Base-by-base conservation (phyloP, 1,284 basidiomycete genomes). In the Pseudozyma pruni region DNA sequence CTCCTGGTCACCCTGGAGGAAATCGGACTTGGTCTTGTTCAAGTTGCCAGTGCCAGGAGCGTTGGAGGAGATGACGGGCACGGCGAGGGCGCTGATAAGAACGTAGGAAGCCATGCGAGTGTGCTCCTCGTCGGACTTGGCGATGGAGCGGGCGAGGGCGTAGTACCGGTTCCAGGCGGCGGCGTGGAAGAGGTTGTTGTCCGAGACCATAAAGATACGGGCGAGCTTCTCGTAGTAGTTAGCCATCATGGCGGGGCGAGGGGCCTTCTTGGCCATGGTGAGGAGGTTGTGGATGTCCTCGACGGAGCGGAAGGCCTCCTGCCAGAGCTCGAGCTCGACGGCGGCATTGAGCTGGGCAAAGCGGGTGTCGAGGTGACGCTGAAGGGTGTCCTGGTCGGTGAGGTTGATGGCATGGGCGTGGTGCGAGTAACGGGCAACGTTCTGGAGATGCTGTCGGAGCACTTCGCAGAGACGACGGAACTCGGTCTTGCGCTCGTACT, bases 171-270 rank as follows among this genome's bases (percentile, higher is more conserved):
- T 90, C 93, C 94, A 98, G 0, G 96, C 93, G 19, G 95, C 94
- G 55, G 96, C 95, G 83, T 98, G 95, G 85, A 95, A 98, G 35
- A 99, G 86, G 14, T 92, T 89, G 82, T 94, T 95, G 61, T 85
- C 81, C 5, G 91, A 92, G 72, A 92, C 94, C 68, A 85, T 85
- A 82, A 98, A 98, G 79, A 98, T 97, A 78, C 91, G 90, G 41
- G 94, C 93, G 68, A 98, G 89, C 85, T 98, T 98, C 84, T 98
- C 94, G 85, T 98, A 98, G 85, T 98, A 98, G 83, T 93, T 94
- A 64, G 94, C 94, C 95, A 98, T 98, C 93, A 98, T 97, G 8
- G 90, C 87, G 0, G 93, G 92, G 37, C 91, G 89, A 7, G 93
- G 92, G 0, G 90, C 89, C 84, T 94, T 94, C 84, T 96, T 96